Base-by-base conservation (phyloP, 2,329 filamentous ascomycete genomes). In the Hypoxylon sp. region DNA sequence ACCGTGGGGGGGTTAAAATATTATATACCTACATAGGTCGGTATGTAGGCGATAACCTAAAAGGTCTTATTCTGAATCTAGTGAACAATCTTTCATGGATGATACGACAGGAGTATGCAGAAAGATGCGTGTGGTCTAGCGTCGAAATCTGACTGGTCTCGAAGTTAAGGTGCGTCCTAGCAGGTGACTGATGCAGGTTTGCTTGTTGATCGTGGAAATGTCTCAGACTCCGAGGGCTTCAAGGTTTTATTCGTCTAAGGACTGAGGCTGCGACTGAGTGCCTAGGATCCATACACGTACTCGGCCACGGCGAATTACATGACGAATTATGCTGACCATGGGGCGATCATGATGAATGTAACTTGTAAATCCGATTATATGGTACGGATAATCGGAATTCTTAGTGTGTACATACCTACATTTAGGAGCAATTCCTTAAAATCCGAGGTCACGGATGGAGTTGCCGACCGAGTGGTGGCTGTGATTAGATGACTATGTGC, bases 311-410 rank as follows among this genome's bases (percentile, higher is more conserved):
- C 36, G 36, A 18, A 40, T 40, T 40, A 40, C 16, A 40, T 67
- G 62, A 53, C 54, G 57, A 67, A 67, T 64, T 61, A 58, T 46
- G 42, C 56, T 36, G 48, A 57, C 52, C 58, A 53, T 57, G 61
- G 52, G 61, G 56, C 64, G 38, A 63, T 50, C 46, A n/a, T n/a
- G 3, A 45, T 40, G 26, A 48, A 62, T 32, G 46, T 28, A 46
- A 28, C 26, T 40, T 44, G 22, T 12, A 36, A 63, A 44, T 63
- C 59, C 52, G 49, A 58, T 66, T 38, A 44, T 56, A 46, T 53
- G 63, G 57, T 59, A 62, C 67, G 67, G 67, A 44, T 69, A 69
- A 69, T 69, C 67, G 67, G 67, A 67, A 67, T 24, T 12, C 46
- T 36, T 20, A 46, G 42, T 46, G 18, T 46, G 18, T 30, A n/a